Base-by-base conservation (phyloP, 805 yeast genomes). In the Lipomyces mesembrius region DNA sequence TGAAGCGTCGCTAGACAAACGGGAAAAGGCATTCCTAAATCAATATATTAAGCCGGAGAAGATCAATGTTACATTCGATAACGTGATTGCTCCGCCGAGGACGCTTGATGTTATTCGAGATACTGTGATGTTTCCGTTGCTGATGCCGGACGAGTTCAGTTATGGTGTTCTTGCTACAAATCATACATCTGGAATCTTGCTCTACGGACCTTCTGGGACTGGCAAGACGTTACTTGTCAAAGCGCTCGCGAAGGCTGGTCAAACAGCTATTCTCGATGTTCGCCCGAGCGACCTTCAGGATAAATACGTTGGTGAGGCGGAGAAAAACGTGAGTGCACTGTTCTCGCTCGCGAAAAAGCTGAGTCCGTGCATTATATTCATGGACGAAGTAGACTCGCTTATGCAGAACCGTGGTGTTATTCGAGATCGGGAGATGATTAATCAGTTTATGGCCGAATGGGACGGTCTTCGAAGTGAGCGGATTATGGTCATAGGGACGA, bases 401-500 rank as follows among this genome's bases (percentile, higher is more conserved):
- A 98, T 98, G 64, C 94, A 98, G 53, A 94, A 94, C 79, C 90
- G 99, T 81, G 55, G 34, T 11, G 34, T 25, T 29, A 97, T 92
- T 79, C 97, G 97, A 67, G 97, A 97, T 27, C 87, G 94, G 61
- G 97, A 93, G 81, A 87, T 94, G 39, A 98, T 95, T 65, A 94
- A 95, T 80, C 98, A 95, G 82, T 86, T 94, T 73, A 85, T 94
- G 74, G 94, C 98, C n/a, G 96, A 94, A 82, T 95, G 96, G 99
- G 99, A 95, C 81, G 99, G 99, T 86, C 93, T 95, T 97, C 94
- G 94, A 79, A 97, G 97, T 71, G 94, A 94, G 83, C 94, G 94
- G 87, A 94, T 94, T 76, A 97, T 95, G 57, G 93, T 95, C 77
- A 91, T 95, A 81, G 99, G 98, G 82, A 99, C 99, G 52, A 94